phyloP scores from a whole-genome alignment of 208 protist genomes.

The Trypanosoma cruzi region DNA sequence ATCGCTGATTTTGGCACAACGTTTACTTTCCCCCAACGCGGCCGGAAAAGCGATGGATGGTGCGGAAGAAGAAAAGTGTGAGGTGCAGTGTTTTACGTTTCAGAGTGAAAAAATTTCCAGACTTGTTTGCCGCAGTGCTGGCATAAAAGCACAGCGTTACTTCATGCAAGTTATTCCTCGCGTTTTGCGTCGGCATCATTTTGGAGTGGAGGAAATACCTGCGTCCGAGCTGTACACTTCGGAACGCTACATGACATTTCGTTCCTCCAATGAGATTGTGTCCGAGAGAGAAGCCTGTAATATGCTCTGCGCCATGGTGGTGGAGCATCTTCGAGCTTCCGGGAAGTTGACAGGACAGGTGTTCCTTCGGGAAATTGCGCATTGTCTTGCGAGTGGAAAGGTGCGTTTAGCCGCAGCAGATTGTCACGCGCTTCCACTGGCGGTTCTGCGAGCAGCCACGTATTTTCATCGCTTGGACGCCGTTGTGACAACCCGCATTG shows the following conservation, averaged over 20 bases:
- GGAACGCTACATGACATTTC: conserved; percentile 12
- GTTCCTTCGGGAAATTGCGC: conserved; percentile 25
- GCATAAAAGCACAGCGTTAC: conserved; percentile 43
- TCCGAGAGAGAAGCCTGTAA: conserved; percentile 12
- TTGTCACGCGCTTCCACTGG: conserved; percentile 24
- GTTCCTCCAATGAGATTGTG: conserved; percentile 7
- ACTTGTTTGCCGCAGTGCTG: conserved; percentile 46
- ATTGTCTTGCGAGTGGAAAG: conserved; percentile 18
- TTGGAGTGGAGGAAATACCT: conserved; percentile 17
- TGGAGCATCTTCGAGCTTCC: conserved; percentile 17
- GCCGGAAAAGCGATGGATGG: background rate
- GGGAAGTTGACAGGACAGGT: conserved; percentile 13
- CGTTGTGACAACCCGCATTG: conserved; percentile 14
- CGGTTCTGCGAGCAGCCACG: conserved; percentile 20
- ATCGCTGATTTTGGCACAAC: conserved; percentile 35
- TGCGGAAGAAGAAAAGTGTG: conserved; percentile 6
- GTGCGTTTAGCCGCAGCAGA: conserved; percentile 2
- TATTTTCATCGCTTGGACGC: conserved; percentile 24
- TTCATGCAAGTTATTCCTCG: conserved; percentile 62
- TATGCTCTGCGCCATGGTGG: conserved; percentile 25
- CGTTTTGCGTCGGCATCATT: conserved; percentile 38
- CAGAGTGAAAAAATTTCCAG: conserved; percentile 33
- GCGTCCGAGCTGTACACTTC: background rate
- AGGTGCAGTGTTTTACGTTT: conserved; percentile 59
- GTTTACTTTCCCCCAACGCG: background rate